Conservation (phyloP, 2,329 filamentous ascomycete genomes). For the Colletotrichum sp. region DNA sequence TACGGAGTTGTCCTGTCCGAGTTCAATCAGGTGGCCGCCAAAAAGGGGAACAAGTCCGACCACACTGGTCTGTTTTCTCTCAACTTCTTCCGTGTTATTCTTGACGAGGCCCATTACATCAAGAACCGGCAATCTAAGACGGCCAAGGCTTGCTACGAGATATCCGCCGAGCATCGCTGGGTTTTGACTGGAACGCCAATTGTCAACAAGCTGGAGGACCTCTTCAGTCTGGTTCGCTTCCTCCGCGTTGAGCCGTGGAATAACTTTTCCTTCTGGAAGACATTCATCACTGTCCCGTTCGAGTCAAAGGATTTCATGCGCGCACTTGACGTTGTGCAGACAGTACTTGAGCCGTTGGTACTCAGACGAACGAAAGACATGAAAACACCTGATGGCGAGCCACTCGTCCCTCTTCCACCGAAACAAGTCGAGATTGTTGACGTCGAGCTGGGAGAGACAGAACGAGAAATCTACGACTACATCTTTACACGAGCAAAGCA, state of each 20-base stretch:
- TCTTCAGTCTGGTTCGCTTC: conserved; percentile 93
- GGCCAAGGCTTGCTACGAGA: conserved; percentile 90
- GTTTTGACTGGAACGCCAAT: conserved; percentile 94
- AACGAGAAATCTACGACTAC: conserved; percentile 91
- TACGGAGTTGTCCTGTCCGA: conserved; percentile 93
- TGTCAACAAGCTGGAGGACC: conserved; percentile 91
- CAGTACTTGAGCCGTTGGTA: conserved; percentile 93
- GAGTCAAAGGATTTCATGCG: conserved; percentile 94
- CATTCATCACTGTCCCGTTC: conserved; percentile 96
- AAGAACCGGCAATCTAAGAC: conserved; percentile 92
- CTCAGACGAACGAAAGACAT: conserved; percentile 96
- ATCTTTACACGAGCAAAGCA: conserved; percentile 84
- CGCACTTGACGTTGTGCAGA: conserved; percentile 95
- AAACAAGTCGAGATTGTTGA: conserved; percentile 86
- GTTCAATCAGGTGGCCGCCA: conserved; percentile 74
- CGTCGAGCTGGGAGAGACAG: conserved; percentile 82
- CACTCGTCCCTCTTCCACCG: conserved; percentile 79
- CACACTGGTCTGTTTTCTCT: conserved; percentile 85
- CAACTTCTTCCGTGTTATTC: conserved; percentile 91
- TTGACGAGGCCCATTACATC: conserved; percentile 95
- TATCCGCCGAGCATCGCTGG: conserved; percentile 87
- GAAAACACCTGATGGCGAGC: conserved; percentile 84
- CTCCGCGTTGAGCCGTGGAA: conserved; percentile 96
- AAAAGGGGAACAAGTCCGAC: conserved; percentile 66
- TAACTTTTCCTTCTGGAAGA: conserved; percentile 99